Base-by-base conservation (phyloP, 345 rosid species). In the Sisymbrium irio region DNA sequence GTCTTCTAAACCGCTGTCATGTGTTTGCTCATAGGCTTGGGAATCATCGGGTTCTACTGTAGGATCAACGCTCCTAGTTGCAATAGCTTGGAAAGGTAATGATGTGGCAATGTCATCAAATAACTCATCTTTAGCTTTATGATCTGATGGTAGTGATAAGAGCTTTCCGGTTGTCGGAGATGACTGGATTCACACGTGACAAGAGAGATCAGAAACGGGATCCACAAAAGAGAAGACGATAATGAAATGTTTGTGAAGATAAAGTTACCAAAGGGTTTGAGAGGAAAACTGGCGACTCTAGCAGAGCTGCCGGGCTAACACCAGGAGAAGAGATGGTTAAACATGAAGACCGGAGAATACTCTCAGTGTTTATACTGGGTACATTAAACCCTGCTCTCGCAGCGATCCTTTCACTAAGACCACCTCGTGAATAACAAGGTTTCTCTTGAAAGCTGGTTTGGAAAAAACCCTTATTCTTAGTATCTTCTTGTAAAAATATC, bases 91-190 rank as follows among this genome's bases (percentile, higher is more conserved):
- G 84, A 86, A 86, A 15, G 88, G 87, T 69, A 90, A 90, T 18
- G 94, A 80, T 67, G 83, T 50, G 74, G 71, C 74, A 50, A 78
- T 70, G 75, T 77, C 87, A 57, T 88, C 83, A 40, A 83, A 81
- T 62, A 83, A 77, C 74, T 82, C 83, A 32, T 84, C 88, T 78
- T 84, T 83, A 32, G 50, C 25, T 76, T 75, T 78, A 22, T 22
- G 25, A 8, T 58, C 83, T 67, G 70, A 76, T 41, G 89, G 80
- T 59, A 85, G 17, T 55, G 85, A 91, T 33, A 89, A 83, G 67
- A 88, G 80, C 58, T 84, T 87, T 62, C 97, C 96, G 8, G 97
- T 90, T 22, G 98, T 93, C 0, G 97, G 97, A 71, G 97, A 93
- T 60, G 83, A 81, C 79, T 93, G 92, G 51, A 76, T 86, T 92